These are phyloP conservation scores for Chaetomiaceae sp. DNA, from an alignment of 2,329 filamentous ascomycete genomes.

Conservation along the genomic window DNA sequence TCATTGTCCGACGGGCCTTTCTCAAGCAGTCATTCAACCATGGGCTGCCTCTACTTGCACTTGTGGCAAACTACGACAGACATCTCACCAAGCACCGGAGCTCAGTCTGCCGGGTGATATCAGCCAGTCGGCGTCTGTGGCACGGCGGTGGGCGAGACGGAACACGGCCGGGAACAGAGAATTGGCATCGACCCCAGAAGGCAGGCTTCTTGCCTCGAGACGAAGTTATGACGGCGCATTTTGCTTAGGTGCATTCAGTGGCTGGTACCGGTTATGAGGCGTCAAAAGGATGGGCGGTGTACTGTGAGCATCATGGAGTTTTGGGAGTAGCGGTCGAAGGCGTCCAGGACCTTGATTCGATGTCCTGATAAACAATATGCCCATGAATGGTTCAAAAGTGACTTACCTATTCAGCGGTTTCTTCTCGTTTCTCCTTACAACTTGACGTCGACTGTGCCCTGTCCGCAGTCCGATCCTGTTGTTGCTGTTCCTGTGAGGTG, in stretches of 20 bases:
- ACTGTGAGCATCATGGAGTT: not conserved
- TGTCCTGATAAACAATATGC: not conserved
- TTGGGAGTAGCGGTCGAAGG: not conserved
- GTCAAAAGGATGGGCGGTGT: not conserved
- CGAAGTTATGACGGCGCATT: constrained; percentile 5
- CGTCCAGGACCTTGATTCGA: not conserved
- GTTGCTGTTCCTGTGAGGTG: too few species aligned
- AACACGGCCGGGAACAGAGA: too few species aligned
- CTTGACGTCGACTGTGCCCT: not conserved
- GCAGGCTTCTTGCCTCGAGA: not conserved
- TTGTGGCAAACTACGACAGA: too few species aligned
- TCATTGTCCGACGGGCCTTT: not conserved
- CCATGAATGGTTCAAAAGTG: not conserved
- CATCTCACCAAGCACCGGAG: too few species aligned
- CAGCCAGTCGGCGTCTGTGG: too few species aligned
- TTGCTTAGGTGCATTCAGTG: not conserved
- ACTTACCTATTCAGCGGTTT: too few species aligned
- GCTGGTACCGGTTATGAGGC: not conserved
- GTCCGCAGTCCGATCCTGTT: not conserved
- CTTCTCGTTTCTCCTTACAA: not conserved
- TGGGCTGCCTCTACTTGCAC: too few species aligned
- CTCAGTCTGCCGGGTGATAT: too few species aligned
- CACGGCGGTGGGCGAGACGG: too few species aligned
- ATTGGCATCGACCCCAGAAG: not conserved
- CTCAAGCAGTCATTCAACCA: not conserved